Evolutionary conservation across 2,329 filamentous ascomycete species (phyloP).

Genomic region (Sporothrix brunneoviolacea): DNA sequence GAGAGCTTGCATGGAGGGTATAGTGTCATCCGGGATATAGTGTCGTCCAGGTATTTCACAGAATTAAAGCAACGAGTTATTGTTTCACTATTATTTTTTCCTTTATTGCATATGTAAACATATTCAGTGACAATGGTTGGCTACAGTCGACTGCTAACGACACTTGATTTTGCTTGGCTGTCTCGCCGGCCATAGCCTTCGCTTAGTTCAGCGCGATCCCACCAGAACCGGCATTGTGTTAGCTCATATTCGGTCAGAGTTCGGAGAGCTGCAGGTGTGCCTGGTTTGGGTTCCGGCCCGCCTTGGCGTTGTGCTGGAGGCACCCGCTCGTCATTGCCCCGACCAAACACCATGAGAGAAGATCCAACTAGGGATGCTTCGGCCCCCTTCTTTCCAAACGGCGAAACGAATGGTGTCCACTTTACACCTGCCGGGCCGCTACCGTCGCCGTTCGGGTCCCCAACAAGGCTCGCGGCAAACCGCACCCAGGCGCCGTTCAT

Average conservation of each 20-base stretch:
- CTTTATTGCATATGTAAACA: no score
- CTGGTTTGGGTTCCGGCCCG: constrained; percentile 29
- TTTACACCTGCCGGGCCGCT: constrained; percentile 18
- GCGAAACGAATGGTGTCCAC: constrained; percentile 40
- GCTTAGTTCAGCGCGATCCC: constrained; percentile 43
- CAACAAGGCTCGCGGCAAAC: constrained; percentile 23
- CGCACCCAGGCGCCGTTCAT: constrained; percentile 40
- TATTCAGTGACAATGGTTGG: no score
- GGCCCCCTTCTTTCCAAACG: no score
- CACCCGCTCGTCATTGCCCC: constrained; percentile 50
- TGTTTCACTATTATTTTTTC: not conserved
- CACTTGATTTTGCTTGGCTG: not conserved
- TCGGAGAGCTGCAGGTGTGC: constrained; percentile 37
- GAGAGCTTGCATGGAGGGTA: no score
- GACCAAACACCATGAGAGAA: constrained; percentile 48
- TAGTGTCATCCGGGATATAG: no score
- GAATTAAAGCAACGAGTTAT: no score
- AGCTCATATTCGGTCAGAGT: constrained; percentile 37
- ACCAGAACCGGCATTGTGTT: constrained; percentile 55
- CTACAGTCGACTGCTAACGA: not conserved
- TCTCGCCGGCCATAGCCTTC: constrained; percentile 33
- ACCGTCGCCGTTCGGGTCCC: constrained; percentile 15
- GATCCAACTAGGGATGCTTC: no score
- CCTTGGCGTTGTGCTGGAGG: constrained; percentile 10
- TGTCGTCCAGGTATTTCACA: no score